A percentile compares a stretch with the other conserved stretches of the same genome.
Conservation (phyloP, 192 early-diverging fungal genomes). For the Diversispora epigaea region DNA sequence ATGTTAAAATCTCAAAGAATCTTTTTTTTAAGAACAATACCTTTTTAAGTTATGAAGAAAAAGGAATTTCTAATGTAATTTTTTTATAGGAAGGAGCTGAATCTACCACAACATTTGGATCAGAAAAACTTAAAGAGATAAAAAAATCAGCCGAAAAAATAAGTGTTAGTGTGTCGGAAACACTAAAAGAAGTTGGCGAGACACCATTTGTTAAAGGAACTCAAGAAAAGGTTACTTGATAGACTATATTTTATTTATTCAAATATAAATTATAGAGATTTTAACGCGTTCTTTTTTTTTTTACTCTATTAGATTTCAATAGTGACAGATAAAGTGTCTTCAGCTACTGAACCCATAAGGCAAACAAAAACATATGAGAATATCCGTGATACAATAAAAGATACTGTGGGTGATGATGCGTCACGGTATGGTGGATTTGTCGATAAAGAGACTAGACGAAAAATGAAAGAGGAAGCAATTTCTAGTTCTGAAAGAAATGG, state of each 20-base stretch:
- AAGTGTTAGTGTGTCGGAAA: slow-evolving; percentile 60
- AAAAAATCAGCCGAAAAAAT: slow-evolving; percentile 72
- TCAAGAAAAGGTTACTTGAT: slow-evolving; percentile 54
- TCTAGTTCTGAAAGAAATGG: slow-evolving; percentile 23
- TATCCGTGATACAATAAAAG: slow-evolving; percentile 62
- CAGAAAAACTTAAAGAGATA: slow-evolving; percentile 61
- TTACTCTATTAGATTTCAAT: slow-evolving; percentile 47
- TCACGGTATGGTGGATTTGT: slow-evolving; percentile 73
- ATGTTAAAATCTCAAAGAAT: neutral
- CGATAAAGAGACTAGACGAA: slow-evolving; percentile 71
- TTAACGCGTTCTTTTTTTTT: neutral
- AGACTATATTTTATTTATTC: too few relatives aligned
- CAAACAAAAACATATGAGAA: slow-evolving; percentile 65
- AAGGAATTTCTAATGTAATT: neutral
- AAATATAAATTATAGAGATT: neutral
- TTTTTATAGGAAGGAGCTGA: slow-evolving; percentile 43
- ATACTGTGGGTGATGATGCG: slow-evolving; percentile 68
- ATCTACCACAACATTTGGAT: slow-evolving; percentile 37
- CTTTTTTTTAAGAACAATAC: neutral
- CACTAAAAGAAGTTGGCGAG: slow-evolving; percentile 67
- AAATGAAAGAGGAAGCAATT: slow-evolving; percentile 49
- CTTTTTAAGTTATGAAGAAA: neutral
- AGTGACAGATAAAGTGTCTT: slow-evolving; percentile 63
- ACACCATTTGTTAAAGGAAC: slow-evolving; percentile 80
- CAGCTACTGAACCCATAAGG: slow-evolving; percentile 65